Conservation (phyloP, 805 yeast species). For the Wickerhamiella occidentalis region DNA sequence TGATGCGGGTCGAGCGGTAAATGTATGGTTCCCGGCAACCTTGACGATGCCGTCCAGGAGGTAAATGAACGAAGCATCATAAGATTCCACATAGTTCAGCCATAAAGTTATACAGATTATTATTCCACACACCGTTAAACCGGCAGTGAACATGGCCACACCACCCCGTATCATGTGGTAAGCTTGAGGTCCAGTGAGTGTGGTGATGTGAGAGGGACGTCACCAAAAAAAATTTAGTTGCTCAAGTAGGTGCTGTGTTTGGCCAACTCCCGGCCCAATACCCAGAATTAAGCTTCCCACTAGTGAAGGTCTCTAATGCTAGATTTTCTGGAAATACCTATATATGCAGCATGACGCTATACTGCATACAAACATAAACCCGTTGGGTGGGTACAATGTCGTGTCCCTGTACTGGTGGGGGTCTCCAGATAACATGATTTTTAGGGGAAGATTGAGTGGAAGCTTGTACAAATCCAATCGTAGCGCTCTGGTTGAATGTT, state of each 20-base stretch:
- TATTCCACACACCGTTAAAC: background rate
- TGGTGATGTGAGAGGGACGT: background rate
- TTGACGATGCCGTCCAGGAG: slow-evolving; percentile 9
- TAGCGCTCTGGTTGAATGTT: background rate
- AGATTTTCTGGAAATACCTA: no score
- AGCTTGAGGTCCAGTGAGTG: background rate
- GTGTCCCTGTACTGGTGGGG: no score
- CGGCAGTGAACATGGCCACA: background rate
- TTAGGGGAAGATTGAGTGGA: background rate
- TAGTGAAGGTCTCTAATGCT: no score
- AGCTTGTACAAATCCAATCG: no score
- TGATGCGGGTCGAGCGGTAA: slow-evolving; percentile 30
- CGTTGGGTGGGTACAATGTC: no score
- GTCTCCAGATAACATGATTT: no score
- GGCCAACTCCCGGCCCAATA: no score
- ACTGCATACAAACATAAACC: no score
- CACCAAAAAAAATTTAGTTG: no score
- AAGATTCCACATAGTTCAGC: background rate
- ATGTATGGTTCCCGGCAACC: slow-evolving; percentile 3
- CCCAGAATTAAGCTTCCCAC: no score
- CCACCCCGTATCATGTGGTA: background rate
- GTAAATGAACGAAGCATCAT: slow-evolving; percentile 6
- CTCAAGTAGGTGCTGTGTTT: no score
- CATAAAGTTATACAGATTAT: background rate
- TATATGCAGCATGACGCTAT: no score